Evolutionary conservation across 768 basidiomycete genomes (phyloP).

Genomic region (Dacryopinax spathularia): DNA sequence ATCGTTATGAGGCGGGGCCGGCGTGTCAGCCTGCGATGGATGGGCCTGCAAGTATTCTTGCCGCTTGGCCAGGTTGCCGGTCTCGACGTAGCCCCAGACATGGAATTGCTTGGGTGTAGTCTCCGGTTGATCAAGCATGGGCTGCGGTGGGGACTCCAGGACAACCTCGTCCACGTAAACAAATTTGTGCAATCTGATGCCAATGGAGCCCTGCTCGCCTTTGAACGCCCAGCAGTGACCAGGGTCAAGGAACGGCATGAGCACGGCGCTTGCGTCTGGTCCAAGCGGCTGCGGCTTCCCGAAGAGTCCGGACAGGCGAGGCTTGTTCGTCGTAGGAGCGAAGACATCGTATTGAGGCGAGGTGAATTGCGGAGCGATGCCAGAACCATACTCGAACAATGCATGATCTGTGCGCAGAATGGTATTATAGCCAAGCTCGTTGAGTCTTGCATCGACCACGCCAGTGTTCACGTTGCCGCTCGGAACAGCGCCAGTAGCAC

Average conservation of each 20-base stretch:
- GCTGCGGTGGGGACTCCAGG: neutral
- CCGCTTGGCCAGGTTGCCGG: neutral
- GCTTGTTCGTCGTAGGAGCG: neutral
- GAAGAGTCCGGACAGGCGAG: neutral
- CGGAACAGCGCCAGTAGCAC: neutral
- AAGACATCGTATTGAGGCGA: neutral
- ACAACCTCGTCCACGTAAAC: neutral
- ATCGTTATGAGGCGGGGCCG: neutral
- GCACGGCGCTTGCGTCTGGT: neutral
- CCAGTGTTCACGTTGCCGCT: neutral
- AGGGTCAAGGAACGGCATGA: neutral
- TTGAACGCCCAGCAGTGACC: constrained; percentile 1
- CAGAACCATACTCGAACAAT: neutral
- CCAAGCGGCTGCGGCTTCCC: neutral
- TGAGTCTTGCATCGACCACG: neutral
- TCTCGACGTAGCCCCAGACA: neutral
- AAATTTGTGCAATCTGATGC: neutral
- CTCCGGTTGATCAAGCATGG: neutral
- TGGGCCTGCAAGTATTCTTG: neutral
- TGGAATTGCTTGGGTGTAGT: neutral
- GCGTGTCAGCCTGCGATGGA: neutral
- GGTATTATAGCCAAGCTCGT: neutral
- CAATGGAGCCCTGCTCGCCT: neutral
- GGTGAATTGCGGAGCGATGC: neutral
- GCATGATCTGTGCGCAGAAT: constrained; percentile 1